Conservation (phyloP, 306 rosid species). For the Malus fusca region DNA sequence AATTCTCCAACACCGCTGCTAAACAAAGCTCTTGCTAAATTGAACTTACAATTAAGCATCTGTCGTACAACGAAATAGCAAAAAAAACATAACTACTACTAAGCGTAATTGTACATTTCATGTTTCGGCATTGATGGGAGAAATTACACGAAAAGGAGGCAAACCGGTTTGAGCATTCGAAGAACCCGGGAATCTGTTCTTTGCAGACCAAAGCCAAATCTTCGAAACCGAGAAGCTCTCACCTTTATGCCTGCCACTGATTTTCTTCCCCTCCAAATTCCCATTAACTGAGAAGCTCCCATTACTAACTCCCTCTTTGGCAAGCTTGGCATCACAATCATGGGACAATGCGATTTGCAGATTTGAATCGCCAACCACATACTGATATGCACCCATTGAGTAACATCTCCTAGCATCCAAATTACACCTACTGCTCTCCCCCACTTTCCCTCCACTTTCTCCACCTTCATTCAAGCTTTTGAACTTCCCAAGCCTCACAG, state of each 20-base stretch:
- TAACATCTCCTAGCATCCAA: slow-evolving; percentile 74
- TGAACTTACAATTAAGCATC: neutral
- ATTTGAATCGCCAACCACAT: slow-evolving; percentile 55
- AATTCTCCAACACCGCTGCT: neutral
- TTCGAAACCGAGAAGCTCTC: slow-evolving; percentile 94
- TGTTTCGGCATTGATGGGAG: slow-evolving; percentile 4
- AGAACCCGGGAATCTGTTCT: slow-evolving; percentile 33
- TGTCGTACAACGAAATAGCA: neutral
- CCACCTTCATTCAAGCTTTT: slow-evolving; percentile 27
- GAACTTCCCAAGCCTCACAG: slow-evolving; percentile 83
- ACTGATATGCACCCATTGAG: slow-evolving; percentile 84
- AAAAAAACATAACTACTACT: neutral
- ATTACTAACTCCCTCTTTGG: neutral
- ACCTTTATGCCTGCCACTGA: slow-evolving; percentile 34
- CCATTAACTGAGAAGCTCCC: slow-evolving; percentile 15
- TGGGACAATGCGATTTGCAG: slow-evolving; percentile 47
- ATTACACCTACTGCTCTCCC: slow-evolving; percentile 32
- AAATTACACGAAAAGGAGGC: slow-evolving; percentile 25
- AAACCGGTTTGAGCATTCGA: slow-evolving; percentile 24
- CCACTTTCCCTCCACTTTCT: slow-evolving; percentile 17
- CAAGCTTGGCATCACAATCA: neutral
- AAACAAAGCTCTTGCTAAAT: neutral
- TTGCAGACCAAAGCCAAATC: slow-evolving; percentile 88
- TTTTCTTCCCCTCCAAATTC: slow-evolving; percentile 55
- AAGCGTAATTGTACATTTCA: neutral